A percentile compares a stretch with the other conserved stretches of the same genome.
Conservation (phyloP, 768 basidiomycete genomes). For the Trametes maxima region DNA sequence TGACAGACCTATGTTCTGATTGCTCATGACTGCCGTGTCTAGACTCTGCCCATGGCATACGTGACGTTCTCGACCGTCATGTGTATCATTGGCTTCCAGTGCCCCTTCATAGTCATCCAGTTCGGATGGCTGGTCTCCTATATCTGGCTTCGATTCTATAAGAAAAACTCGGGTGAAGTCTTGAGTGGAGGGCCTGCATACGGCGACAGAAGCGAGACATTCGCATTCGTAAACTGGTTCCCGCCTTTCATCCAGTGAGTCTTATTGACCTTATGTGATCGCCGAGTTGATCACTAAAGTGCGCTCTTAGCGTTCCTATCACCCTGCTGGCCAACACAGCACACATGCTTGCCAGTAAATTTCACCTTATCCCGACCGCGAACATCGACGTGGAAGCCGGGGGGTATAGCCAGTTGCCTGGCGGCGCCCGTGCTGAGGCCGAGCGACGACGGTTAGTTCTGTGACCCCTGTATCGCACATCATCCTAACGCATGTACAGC, state of each 20-base stretch:
- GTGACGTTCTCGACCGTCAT: constrained; percentile 87
- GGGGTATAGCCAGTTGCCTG: constrained; percentile 74
- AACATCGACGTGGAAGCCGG: constrained; percentile 71
- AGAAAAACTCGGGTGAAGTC: constrained; percentile 72
- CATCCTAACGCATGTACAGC: constrained; percentile 43
- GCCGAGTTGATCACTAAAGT: background rate
- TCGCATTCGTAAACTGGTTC: constrained; percentile 95
- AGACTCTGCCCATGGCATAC: constrained; percentile 95
- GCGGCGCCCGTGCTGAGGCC: constrained; percentile 92
- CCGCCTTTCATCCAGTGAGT: constrained; percentile 92
- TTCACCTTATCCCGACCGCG: constrained; percentile 74
- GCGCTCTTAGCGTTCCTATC: constrained; percentile 65
- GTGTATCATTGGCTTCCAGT: constrained; percentile 82
- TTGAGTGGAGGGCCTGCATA: constrained; percentile 68
- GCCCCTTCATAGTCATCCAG: constrained; percentile 91
- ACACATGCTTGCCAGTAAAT: constrained; percentile 62
- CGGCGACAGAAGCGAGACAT: constrained; percentile 96
- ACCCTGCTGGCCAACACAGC: constrained; percentile 66
- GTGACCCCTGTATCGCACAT: background rate
- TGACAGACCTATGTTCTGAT: too few species aligned
- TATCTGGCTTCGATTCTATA: constrained; percentile 97
- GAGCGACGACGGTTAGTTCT: constrained; percentile 82
- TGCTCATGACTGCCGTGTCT: constrained; percentile 7
- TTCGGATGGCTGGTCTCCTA: constrained; percentile 99
- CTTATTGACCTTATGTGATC: background rate